Evolutionary conservation across 2,329 filamentous ascomycete species (phyloP).

Genomic region (Monilinia fructicola): DNA sequence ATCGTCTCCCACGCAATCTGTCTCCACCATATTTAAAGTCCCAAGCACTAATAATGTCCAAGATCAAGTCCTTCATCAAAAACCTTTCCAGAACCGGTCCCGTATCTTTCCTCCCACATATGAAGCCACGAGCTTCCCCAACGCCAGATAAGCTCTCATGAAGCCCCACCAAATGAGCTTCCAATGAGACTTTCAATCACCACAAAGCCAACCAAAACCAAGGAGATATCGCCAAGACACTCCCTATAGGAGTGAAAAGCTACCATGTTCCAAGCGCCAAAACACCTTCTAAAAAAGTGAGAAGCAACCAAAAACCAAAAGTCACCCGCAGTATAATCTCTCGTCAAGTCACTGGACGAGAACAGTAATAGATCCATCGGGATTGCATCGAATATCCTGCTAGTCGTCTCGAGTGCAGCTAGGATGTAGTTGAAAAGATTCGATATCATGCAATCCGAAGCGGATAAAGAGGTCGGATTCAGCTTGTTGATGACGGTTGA

Average conservation of each 20-base stretch:
- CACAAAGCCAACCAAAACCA: background rate
- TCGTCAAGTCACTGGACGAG: conserved; percentile 13
- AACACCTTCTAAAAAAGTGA: background rate
- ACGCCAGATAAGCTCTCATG: too few species aligned
- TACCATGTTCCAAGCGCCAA: conserved; percentile 2
- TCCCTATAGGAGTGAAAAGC: background rate
- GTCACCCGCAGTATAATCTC: background rate
- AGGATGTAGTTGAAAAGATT: conserved; percentile 5
- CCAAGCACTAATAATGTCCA: too few species aligned
- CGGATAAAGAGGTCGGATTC: background rate
- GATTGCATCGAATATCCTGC: conserved; percentile 8
- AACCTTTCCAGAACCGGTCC: too few species aligned
- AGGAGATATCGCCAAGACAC: conserved; percentile 16
- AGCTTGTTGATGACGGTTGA: background rate
- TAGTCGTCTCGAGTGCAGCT: conserved; percentile 17
- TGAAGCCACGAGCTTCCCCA: too few species aligned
- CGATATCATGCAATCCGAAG: conserved; percentile 6
- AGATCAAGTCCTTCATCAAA: too few species aligned
- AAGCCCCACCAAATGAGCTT: conserved; percentile 5
- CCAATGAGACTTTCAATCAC: conserved; percentile 8
- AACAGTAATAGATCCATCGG: conserved; percentile 12
- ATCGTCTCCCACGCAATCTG: too few species aligned
- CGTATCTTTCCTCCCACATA: too few species aligned
- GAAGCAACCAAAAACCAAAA: background rate
- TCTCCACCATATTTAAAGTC: too few species aligned